phyloP scores from a whole-genome alignment of 148 eudicot species.

The Camellia sinensis region DNA sequence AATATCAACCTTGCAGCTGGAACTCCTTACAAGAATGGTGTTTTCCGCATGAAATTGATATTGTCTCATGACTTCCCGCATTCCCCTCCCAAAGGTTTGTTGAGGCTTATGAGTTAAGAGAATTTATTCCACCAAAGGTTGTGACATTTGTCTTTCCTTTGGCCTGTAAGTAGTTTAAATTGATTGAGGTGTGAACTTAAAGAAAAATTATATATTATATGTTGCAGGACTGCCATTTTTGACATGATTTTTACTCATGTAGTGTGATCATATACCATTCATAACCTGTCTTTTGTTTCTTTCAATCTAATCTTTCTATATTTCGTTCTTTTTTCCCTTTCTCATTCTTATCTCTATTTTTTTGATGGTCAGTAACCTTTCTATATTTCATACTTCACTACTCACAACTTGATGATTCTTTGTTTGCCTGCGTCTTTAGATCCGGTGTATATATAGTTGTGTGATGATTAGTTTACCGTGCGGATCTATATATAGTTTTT shows the following conservation, averaged over 20 bases:
- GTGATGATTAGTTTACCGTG: not conserved
- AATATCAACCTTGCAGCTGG: slow-evolving; percentile 67
- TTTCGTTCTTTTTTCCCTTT: not conserved
- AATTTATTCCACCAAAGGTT: not conserved
- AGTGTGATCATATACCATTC: too few relatives aligned
- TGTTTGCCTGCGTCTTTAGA: not conserved
- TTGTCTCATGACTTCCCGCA: slow-evolving; percentile 88
- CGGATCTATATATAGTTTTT: not conserved
- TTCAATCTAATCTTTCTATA: not conserved
- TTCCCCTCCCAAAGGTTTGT: slow-evolving; percentile 90
- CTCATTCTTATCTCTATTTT: not conserved
- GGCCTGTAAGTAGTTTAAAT: not conserved
- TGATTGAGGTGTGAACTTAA: not conserved
- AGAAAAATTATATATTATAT: too few relatives aligned
- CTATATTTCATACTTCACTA: too few relatives aligned
- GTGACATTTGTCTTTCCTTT: not conserved
- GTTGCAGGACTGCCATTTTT: too few relatives aligned
- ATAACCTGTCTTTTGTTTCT: not conserved
- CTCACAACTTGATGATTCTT: not conserved
- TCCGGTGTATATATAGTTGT: not conserved
- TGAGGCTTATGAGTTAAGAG: not conserved
- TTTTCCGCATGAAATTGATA: slow-evolving; percentile 93
- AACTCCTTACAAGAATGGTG: slow-evolving; percentile 90
- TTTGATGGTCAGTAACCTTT: too few relatives aligned
- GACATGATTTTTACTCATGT: too few relatives aligned